These are phyloP conservation scores for Xylaria curta DNA, from an alignment of 495 filamentous ascomycete species.

Conservation along the genomic window DNA sequence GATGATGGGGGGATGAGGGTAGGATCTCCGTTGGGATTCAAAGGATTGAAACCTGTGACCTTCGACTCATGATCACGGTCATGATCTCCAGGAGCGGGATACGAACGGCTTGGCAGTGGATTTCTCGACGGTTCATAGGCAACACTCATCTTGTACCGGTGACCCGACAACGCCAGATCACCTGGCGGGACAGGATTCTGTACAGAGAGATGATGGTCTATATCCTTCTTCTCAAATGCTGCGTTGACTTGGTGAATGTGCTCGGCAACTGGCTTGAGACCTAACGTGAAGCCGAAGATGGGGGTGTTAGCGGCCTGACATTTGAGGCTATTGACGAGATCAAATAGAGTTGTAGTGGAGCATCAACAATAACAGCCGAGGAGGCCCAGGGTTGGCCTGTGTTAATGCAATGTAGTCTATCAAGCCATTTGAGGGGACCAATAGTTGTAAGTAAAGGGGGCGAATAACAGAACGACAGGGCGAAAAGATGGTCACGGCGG, in stretches of 20 bases:
- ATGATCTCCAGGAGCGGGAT: constrained; percentile 37
- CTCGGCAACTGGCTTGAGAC: constrained; percentile 14
- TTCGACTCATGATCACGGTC: constrained; percentile 35
- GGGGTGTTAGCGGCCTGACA: constrained; percentile 25
- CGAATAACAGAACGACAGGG: not conserved
- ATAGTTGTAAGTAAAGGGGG: not conserved
- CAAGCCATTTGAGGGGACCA: constrained; percentile 4
- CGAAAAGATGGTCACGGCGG: not conserved
- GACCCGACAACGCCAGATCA: constrained; percentile 20
- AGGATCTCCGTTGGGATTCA: constrained; percentile 24
- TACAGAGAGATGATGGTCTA: constrained; percentile 24
- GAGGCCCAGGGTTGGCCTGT: not conserved
- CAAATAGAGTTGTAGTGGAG: not conserved
- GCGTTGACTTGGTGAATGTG: constrained; percentile 30
- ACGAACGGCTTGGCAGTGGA: constrained; percentile 45
- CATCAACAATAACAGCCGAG: constrained; percentile 5
- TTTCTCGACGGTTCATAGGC: constrained; percentile 46
- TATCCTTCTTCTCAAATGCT: constrained; percentile 18
- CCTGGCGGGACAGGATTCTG: not conserved
- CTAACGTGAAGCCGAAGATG: constrained; percentile 19
- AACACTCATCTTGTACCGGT: constrained; percentile 49
- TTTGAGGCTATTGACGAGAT: constrained; percentile 19
- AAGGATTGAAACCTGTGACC: constrained; percentile 24
- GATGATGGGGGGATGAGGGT: constrained; percentile 31
- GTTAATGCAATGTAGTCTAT: not conserved